Conservation (phyloP, 1,284 basidiomycete species). For the Sanghuangporus baumii region DNA sequence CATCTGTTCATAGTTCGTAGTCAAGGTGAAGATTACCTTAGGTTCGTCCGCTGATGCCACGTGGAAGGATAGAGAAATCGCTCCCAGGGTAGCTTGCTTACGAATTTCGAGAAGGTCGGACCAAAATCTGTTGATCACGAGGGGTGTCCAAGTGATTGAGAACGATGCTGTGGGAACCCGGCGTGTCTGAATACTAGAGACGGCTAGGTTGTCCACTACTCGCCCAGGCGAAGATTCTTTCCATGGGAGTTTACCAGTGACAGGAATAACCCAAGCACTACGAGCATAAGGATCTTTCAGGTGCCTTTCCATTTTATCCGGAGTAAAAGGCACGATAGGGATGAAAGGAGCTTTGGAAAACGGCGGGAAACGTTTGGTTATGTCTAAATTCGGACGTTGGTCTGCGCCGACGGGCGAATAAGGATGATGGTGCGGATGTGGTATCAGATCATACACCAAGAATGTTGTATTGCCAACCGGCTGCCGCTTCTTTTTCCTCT, state of each 20-base stretch:
- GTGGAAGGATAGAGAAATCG: slow-evolving; percentile 50
- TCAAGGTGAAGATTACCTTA: slow-evolving; percentile 14
- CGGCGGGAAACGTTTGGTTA: slow-evolving; percentile 9
- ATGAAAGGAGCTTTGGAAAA: slow-evolving; percentile 25
- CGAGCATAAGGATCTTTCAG: slow-evolving; percentile 34
- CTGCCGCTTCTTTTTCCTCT: slow-evolving; percentile 21
- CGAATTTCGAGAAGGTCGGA: slow-evolving; percentile 41
- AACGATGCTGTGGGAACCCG: not conserved
- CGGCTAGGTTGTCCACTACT: slow-evolving; percentile 28
- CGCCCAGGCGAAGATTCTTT: slow-evolving; percentile 38
- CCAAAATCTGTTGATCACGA: slow-evolving; percentile 46
- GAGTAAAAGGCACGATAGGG: slow-evolving; percentile 39
- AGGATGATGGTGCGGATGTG: slow-evolving; percentile 21
- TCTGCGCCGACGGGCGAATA: slow-evolving; percentile 19
- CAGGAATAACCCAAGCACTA: slow-evolving; percentile 57
- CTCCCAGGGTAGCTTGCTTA: slow-evolving; percentile 35
- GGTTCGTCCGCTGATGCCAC: slow-evolving; percentile 24
- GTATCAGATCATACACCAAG: slow-evolving; percentile 30
- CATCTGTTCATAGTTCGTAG: slow-evolving; percentile 19
- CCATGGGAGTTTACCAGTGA: slow-evolving; percentile 53
- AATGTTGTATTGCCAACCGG: slow-evolving; percentile 24
- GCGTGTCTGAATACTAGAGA: slow-evolving; percentile 14
- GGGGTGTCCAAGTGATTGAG: slow-evolving; percentile 45
- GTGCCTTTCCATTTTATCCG: slow-evolving; percentile 25
- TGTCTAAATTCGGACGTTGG: not conserved